Evolutionary conservation across 2,329 filamentous ascomycete genomes (phyloP), one percentile per base, ranked within the genome.

Genomic region (Epichloe sp.): DNA sequence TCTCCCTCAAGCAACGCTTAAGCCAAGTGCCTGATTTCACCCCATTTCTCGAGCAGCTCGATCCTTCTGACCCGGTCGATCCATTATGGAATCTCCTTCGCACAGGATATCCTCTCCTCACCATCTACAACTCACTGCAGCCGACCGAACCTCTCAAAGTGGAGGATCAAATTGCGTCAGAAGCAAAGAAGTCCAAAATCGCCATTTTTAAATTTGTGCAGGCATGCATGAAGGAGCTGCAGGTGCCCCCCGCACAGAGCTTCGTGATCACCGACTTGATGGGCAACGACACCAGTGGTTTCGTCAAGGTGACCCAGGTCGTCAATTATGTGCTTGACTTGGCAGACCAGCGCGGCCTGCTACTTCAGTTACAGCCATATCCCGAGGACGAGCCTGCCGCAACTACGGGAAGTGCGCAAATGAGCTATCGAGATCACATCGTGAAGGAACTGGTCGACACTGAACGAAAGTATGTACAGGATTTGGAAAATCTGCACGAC

Each of bases 381-480:
- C 73, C 75, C 14, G 76, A 80, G 54, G 74, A 78, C 37, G 74
- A 75, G 49, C 65, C 71, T 12, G 65, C 67, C n/a, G 68, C 70
- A 4, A 53, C 59, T 3, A 54, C 51, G 5, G 73, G 83, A 46
- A 79, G 82, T 51, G 81, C 80, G 1, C 79, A 87, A 64, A 84
- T 84, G 74, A 83, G 76, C 56, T 82, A 84, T 58, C 74, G 89
- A 57, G 87, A 96, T 61, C 86, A 96, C 65, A 88, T 97, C 54
- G 80, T 98, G 43, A 83, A 86, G 62, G 93, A 98, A 68, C 72
- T 98, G 45, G 85, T 98, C 51, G 88, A 91, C 60, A 97, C 91
- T 1, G 93, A 98, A 68, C 83, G 93, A 55, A 96, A 96, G 68
- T 98, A 98, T 60, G 93, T 97, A 4, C 90, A 97, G 65, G 93